phyloP scores from a whole-genome alignment of 208 protist species.

The Leptomonas pyrrhocoris region DNA sequence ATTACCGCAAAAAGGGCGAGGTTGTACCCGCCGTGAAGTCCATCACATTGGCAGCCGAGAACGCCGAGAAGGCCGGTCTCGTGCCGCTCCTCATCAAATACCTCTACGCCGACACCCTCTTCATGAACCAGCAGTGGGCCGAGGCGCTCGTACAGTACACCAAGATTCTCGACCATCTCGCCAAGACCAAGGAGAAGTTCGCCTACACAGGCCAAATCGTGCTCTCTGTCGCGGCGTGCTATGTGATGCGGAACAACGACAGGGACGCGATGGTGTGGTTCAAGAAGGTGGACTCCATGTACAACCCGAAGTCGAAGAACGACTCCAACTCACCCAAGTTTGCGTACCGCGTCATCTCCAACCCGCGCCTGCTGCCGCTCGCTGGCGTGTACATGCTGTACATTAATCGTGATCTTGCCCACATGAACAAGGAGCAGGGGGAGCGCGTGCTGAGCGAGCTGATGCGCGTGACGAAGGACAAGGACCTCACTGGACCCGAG shows the following conservation, averaged over 20 bases:
- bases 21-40: conserved; percentile 65
- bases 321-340: conserved; percentile 91
- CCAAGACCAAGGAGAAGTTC: conserved; percentile 77
- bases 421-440: conserved; percentile 88
- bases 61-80: conserved; percentile 72
- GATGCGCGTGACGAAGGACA: conserved; percentile 58
- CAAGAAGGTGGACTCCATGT: conserved; percentile 83
- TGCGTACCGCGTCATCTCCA: conserved; percentile 70
- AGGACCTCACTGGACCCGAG: conserved; percentile 74
- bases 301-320: conserved; percentile 91
- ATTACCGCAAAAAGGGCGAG: conserved; percentile 88
- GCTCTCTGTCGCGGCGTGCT: conserved; percentile 80
- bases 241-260: conserved; percentile 82
- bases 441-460: conserved; percentile 70
- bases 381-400: conserved; percentile 90
- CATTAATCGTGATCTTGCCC: conserved; percentile 90
- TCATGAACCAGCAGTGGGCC: conserved; percentile 89
- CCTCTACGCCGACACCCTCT: conserved; percentile 90
- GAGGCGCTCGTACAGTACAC: conserved; percentile 69
- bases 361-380: conserved; percentile 75
- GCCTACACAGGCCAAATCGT: conserved; percentile 90
- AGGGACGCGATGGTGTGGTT: conserved; percentile 70
- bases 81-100: conserved; percentile 87
- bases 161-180: conserved; percentile 68
- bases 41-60: conserved; percentile 76